Evolutionary conservation across 148 eudicot species (phyloP), one percentile per base, ranked within the genome.

Genomic region (Camellia japonica): DNA sequence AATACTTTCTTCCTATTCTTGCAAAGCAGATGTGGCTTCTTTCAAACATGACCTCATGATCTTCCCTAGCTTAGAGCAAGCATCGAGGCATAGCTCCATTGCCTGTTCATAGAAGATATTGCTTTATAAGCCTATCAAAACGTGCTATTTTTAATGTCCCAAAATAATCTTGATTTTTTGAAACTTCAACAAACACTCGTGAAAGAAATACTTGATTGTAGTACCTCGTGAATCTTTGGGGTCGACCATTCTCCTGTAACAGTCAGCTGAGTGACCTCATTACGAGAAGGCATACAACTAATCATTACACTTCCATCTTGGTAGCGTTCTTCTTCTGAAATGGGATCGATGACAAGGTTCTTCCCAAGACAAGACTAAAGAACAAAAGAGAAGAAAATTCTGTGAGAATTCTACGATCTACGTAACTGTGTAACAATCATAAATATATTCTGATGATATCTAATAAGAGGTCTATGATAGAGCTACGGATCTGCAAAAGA

Each of bases 241-340:
- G 95, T 88, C 7, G 97, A 88, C 99, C 98, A 97, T 81, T 94
- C 95, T 79, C 99, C 99, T 1, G 99, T 86, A 74, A 92, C 78
- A 56, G 90, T 87, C 87, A 96, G 81, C 73, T 96, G 99, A 56
- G 97, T 96, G 41, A 96, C 94, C 86, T 94, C 98, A 16, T 88
- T 86, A 65, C 97, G 94, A 38, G 91, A 90, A 75, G 99, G 91
- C 95, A 94, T 92, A 78, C 90, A 89, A 23, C 97, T 85, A 59
- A 96, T 80, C 93, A 91, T 84, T 51, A 94, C 82, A 83, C 95
- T 88, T 68, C 98, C 99, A 83, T 94, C 99, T 91, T 94, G 92
- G 82, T 87, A 82, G 85, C 84, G 88, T 86, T 94, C 95, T 86
- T 97, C 99, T 82, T 92, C 99, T 9, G 82, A 79, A 74, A 90